Conservation (phyloP, 805 yeast species). For the Pichia ethanolica region DNA sequence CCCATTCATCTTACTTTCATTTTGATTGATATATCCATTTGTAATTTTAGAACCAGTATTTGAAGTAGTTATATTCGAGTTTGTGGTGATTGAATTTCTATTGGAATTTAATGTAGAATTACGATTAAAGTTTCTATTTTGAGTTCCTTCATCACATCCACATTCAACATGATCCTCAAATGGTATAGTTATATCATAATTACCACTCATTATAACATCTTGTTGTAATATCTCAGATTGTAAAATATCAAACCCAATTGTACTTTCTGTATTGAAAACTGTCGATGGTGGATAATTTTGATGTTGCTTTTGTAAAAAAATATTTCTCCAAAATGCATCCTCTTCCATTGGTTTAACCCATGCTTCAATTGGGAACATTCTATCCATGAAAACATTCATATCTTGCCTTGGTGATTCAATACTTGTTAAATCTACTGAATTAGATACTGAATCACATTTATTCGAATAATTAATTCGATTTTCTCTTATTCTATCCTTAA, state of each 20-base stretch:
- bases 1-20: too few species aligned
- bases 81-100: too few species aligned
- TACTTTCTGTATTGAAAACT: neutral
- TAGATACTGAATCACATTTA: neutral
- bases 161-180: neutral
- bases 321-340: constrained; percentile 6
- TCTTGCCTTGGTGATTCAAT: too few species aligned
- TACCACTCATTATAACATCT: neutral
- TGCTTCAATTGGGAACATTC: neutral
- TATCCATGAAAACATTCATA: neutral
- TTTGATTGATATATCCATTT: too few species aligned
- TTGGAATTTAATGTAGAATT: too few species aligned
- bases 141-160: too few species aligned
- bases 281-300: too few species aligned
- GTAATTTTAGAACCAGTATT: too few species aligned
- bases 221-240: neutral
- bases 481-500: neutral
- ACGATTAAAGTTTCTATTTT: too few species aligned
- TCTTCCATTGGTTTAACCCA: constrained; percentile 3
- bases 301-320: neutral
- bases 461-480: neutral
- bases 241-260: neutral
- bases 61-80: too few species aligned
- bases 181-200: neutral
- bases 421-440: neutral